These are phyloP conservation scores for Clonostachys rhizophaga DNA, from an alignment of 2,329 filamentous ascomycete species.

Conservation along the genomic window DNA sequence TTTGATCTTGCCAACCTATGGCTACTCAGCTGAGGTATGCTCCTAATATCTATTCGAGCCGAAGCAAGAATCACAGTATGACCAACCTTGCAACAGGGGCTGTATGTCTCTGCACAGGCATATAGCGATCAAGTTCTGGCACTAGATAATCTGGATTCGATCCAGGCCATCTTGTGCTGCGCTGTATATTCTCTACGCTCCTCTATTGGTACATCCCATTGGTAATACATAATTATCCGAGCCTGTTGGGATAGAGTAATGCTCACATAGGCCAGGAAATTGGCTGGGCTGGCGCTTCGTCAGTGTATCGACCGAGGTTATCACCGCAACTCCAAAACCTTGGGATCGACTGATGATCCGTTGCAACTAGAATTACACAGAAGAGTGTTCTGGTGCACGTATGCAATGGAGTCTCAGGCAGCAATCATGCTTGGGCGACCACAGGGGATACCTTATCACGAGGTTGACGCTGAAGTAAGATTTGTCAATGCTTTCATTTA, in stretches of 20 bases:
- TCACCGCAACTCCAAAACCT: not conserved
- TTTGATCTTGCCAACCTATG: not conserved
- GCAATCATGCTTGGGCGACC: not conserved
- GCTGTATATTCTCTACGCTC: constrained; percentile 18
- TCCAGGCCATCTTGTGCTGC: constrained; percentile 13
- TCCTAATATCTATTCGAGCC: too few species aligned
- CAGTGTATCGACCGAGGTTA: not conserved
- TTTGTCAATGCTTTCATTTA: too few species aligned
- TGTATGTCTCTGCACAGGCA: not conserved
- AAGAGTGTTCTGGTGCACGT: not conserved
- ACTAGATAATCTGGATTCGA: not conserved
- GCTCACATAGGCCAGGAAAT: not conserved
- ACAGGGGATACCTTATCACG: not conserved
- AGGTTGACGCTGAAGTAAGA: not conserved
- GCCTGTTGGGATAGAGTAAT: too few species aligned
- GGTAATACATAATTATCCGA: constrained; percentile 7
- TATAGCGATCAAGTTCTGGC: not conserved
- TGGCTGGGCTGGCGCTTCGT: not conserved
- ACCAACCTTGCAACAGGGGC: not conserved
- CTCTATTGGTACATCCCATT: constrained; percentile 14
- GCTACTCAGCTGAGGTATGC: not conserved
- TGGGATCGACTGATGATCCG: not conserved
- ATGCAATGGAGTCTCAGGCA: not conserved
- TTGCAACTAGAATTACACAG: not conserved
- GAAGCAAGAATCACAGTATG: too few species aligned